Conservation (phyloP, 2,329 filamentous ascomycete species). For the Sclerotinia borealis region DNA sequence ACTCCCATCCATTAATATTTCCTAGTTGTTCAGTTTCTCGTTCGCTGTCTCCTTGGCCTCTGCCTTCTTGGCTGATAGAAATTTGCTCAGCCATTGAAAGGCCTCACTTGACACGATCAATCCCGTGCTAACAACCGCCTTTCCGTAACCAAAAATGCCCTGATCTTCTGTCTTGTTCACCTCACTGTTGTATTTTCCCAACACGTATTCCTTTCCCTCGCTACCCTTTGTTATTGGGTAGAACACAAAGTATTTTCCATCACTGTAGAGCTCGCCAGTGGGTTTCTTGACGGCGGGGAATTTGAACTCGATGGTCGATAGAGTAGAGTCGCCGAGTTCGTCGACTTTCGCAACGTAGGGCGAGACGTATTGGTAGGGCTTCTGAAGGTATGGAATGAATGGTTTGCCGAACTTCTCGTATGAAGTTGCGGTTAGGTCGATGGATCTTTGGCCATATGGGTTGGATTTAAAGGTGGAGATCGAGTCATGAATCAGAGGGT, state of each 20-base stretch:
- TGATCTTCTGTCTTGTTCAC: conserved; percentile 59
- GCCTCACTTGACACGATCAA: conserved; percentile 62
- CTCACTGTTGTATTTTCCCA: conserved; percentile 51
- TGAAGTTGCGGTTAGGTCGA: conserved; percentile 37
- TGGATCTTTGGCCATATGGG: conserved; percentile 75
- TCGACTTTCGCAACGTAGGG: conserved; percentile 85
- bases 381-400: conserved; percentile 69
- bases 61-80: conserved; percentile 56
- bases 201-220: conserved; percentile 57
- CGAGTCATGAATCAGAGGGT: conserved; percentile 75
- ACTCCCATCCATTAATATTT: not conserved
- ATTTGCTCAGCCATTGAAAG: conserved; percentile 52
- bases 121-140: conserved; percentile 62
- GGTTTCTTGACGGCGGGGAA: conserved; percentile 73
- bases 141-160: conserved; percentile 59
- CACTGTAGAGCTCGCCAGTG: conserved; percentile 61
- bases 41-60: conserved; percentile 50
- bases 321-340: conserved; percentile 64
- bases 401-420: conserved; percentile 58
- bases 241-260: conserved; percentile 55
- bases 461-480: conserved; percentile 75
- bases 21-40: conserved; percentile 36
- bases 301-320: conserved; percentile 61
- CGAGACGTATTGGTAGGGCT: conserved; percentile 73
- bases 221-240: conserved; percentile 57